Evolutionary conservation across 352 stramenopile genomes (phyloP).

Genomic region (Phytophthora constricta): DNA sequence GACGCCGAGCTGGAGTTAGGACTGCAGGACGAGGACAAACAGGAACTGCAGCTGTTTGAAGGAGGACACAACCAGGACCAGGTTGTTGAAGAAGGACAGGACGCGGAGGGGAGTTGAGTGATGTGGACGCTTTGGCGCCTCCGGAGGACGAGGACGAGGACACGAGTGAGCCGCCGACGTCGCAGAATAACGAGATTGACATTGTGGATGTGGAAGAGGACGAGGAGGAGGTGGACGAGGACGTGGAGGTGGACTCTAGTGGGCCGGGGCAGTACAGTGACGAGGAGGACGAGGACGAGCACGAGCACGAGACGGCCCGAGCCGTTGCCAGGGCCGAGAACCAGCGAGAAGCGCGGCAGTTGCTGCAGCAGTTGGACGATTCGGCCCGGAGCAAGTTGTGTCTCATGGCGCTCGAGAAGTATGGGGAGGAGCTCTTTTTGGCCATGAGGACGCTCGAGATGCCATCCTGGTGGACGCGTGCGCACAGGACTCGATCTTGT

Average conservation of each 20-base stretch:
- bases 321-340: constrained; percentile 53
- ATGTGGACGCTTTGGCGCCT: constrained; percentile 23
- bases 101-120: constrained; percentile 15
- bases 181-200: constrained; percentile 45
- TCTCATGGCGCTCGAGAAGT: constrained; percentile 68
- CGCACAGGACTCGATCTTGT: constrained; percentile 60
- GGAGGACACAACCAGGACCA: constrained; percentile 18
- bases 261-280: constrained; percentile 21
- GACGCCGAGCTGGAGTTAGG: constrained; percentile 31
- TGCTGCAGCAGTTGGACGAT: constrained; percentile 62
- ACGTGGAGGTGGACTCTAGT: constrained; percentile 11
- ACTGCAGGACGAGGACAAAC: constrained; percentile 21
- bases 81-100: constrained; percentile 10
- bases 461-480: constrained; percentile 70
- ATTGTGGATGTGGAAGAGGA: constrained; percentile 49
- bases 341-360: constrained; percentile 50
- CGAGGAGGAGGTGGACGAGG: constrained; percentile 28
- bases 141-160: constrained; percentile 8
- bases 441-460: constrained; percentile 64
- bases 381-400: constrained; percentile 63
- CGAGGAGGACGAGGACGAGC: constrained; percentile 46
- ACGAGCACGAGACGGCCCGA: constrained; percentile 39
- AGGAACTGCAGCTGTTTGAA: not conserved
- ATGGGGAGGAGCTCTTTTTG: constrained; percentile 70
- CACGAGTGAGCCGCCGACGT: constrained; percentile 24